phyloP scores from a whole-genome alignment of 2,329 filamentous ascomycete species.

The Botrytis cinerea region DNA sequence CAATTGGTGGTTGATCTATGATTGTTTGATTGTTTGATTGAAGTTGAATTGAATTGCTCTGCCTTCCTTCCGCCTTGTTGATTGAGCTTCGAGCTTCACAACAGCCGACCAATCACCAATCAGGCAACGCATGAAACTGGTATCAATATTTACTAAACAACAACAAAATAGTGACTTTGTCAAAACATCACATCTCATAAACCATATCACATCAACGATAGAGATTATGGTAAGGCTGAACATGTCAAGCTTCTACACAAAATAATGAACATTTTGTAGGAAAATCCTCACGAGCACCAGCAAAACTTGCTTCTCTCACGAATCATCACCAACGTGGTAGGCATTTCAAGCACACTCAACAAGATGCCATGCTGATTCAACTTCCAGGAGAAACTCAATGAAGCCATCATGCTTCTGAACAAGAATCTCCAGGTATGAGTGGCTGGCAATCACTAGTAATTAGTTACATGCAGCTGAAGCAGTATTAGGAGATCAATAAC shows the following conservation, averaged over 20 bases:
- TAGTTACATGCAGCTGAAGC: slow-evolving; percentile 7
- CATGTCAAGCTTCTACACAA: neutral
- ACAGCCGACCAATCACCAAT: slow-evolving; percentile 21
- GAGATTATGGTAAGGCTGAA: slow-evolving; percentile 28
- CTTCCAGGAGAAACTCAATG: slow-evolving; percentile 89
- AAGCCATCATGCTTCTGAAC: slow-evolving; percentile 89
- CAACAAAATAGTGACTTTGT: neutral
- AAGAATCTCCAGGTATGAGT: slow-evolving; percentile 77
- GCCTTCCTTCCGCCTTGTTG: slow-evolving; percentile 7
- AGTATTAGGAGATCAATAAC: slow-evolving; percentile 84
- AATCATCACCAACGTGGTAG: slow-evolving; percentile 95
- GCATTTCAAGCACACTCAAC: slow-evolving; percentile 40
- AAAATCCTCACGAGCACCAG: slow-evolving; percentile 96
- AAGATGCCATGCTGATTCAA: slow-evolving; percentile 21
- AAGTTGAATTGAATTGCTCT: slow-evolving; percentile 6
- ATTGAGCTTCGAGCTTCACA: slow-evolving; percentile 15
- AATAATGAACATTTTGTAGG: slow-evolving; percentile 50
- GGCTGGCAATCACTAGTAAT: neutral
- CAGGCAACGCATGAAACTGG: neutral
- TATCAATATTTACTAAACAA: neutral
- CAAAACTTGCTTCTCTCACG: slow-evolving; percentile 90
- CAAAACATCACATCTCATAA: slow-evolving; percentile 6
- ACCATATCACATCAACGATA: neutral
- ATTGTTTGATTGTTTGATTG: slow-evolving; percentile 16
- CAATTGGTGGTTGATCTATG: slow-evolving; percentile 11